A percentile compares a stretch with the other conserved stretches of the same genome.
These are phyloP conservation scores for Spatholobus suberectus DNA, from an alignment of 306 rosid species.

Conservation along the genomic window DNA sequence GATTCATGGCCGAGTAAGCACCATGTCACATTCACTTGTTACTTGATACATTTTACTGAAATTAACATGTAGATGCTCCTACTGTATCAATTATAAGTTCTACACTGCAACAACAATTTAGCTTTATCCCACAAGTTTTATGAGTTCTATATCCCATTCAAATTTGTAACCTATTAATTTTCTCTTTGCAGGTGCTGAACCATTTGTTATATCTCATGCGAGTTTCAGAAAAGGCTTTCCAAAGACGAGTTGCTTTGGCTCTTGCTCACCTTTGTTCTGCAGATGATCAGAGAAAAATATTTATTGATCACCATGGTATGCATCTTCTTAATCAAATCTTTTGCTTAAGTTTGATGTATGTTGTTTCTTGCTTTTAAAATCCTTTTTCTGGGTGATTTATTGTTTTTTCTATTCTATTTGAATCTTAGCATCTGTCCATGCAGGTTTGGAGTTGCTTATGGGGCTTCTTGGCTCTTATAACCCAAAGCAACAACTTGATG, in stretches of 20 bases:
- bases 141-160: constrained; percentile 5
- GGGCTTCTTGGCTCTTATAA: constrained; percentile 77
- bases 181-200: constrained; percentile 65
- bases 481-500: constrained; percentile 80
- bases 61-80: not conserved
- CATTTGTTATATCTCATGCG: constrained; percentile 86
- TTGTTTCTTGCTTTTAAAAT: constrained; percentile 28
- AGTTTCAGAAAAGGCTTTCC: constrained; percentile 73
- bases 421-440: constrained; percentile 37
- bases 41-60: not conserved
- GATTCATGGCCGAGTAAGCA: constrained; percentile 82
- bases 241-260: constrained; percentile 83
- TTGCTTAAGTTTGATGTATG: constrained; percentile 4
- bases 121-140: constrained; percentile 6
- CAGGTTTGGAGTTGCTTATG: constrained; percentile 87
- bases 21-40: not conserved
- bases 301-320: constrained; percentile 79
- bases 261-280: constrained; percentile 89
- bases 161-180: constrained; percentile 44
- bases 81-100: constrained; percentile 13
- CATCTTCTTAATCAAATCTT: constrained; percentile 17
- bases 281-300: constrained; percentile 73
- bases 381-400: not conserved
- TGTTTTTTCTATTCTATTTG: constrained; percentile 26
- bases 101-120: not conserved